phyloP scores from a whole-genome alignment of 1,139 yeast species.

The Geotrichum phurueaensis region DNA sequence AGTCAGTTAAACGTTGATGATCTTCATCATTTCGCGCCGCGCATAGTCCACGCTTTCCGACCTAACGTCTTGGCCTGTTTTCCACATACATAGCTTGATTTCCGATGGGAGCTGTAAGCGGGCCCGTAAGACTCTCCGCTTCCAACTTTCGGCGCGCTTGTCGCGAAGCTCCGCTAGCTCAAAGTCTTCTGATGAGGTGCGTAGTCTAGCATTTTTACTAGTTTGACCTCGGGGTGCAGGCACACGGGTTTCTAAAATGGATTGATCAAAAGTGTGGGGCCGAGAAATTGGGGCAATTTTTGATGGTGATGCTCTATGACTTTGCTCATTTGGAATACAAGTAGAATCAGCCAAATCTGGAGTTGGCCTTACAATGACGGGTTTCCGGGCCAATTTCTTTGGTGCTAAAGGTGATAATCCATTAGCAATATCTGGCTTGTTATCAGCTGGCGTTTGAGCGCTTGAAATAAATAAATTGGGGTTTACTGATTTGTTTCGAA shows the following conservation, averaged over 20 bases:
- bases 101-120: conserved; percentile 30
- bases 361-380: background rate
- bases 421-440: background rate
- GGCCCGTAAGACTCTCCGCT: conserved; percentile 37
- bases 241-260: background rate
- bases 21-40: background rate
- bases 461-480: background rate
- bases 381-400: background rate
- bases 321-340: background rate
- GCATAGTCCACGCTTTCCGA: background rate
- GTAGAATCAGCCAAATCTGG: background rate
- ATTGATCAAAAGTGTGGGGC: background rate
- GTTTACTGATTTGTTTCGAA: background rate
- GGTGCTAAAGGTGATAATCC: background rate
- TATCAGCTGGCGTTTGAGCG: background rate
- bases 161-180: conserved; percentile 29
- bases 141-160: conserved; percentile 41
- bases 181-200: conserved; percentile 25
- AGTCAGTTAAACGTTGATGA: background rate
- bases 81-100: conserved; percentile 33
- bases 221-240: background rate
- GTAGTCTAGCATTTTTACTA: background rate
- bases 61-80: conserved; percentile 31
- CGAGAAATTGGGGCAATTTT: background rate
- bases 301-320: background rate